Base-by-base conservation (phyloP, 768 basidiomycete species). In the Tylopilus rubrobrunneus region DNA sequence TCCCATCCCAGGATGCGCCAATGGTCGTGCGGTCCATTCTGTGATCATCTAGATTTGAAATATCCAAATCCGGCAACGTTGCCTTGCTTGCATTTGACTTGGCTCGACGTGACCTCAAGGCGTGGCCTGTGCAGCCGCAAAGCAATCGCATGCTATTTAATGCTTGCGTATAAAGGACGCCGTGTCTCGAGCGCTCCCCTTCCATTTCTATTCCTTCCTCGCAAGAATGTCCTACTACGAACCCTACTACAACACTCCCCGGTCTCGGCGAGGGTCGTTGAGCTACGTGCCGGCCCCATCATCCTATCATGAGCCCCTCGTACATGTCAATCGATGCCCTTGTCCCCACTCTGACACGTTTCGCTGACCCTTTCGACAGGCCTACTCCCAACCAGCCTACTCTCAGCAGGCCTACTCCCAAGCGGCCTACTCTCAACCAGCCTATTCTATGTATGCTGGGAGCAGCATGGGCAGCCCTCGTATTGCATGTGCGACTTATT, bases 401-500 rank as follows among this genome's bases (percentile, higher is more conserved):
- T 73, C 75, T 6, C 25, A 25, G 25, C 25, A 3, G 5, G 25
- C 25, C 25, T 25, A 25, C 25, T 25, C 25, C 5, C 25, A 25
- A 19, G 19, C 19, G 19, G 19, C 19, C 19, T 19, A 19, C 29
- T 29, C 29, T 29, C 76, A 75, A 48, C 70, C 73, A 29, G 66
- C 72, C 4, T 83, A 83, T 62, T 73, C 75, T 8, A 69, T 74
- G 51, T 83, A 83, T 64, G 73, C 71, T 6, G 63, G 72, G 29
- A 74, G 67, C 36, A 60, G 56, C 58, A 53, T 44, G 65, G 78
- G 53, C 75, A 75, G 65, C 43, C 75, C 73, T 57, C 74, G 73
- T 31, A 58, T 79, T 74, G 67, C 74, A 63, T 72, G 80, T 81
- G 57, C 58, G 73, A 53, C 21, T 34, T 59, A 48, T 44, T 15